Evolutionary conservation across 2,329 filamentous ascomycete species (phyloP).

Genomic region (Cordyceps fumosorosea): DNA sequence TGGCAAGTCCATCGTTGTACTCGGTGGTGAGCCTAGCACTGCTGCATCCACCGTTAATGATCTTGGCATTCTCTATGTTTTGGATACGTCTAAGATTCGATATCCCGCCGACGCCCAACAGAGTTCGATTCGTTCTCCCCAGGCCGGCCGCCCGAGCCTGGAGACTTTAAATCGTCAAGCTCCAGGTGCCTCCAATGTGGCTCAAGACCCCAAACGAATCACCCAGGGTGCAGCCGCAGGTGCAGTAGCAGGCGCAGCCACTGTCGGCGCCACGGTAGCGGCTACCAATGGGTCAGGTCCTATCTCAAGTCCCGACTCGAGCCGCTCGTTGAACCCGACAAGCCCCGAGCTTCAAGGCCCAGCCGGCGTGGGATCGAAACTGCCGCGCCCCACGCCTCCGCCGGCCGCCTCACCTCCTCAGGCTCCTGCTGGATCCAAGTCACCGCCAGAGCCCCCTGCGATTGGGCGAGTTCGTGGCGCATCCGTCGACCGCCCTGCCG

Average conservation of each 20-base stretch:
- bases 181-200: constrained; percentile 36
- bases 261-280: neutral
- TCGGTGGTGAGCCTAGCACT: constrained; percentile 91
- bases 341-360: constrained; percentile 5
- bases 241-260: constrained; percentile 15
- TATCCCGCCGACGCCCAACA: constrained; percentile 73
- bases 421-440: constrained; percentile 42
- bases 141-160: constrained; percentile 19
- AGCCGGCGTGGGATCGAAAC: constrained; percentile 24
- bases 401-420: constrained; percentile 49
- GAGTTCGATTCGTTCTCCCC: constrained; percentile 14
- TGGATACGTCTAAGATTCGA: constrained; percentile 93
- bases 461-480: constrained; percentile 41
- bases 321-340: neutral
- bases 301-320: constrained; percentile 3
- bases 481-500: constrained; percentile 40
- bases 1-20: constrained; percentile 83
- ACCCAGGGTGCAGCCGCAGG: constrained; percentile 29
- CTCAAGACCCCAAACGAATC: constrained; percentile 43
- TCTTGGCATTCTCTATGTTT: constrained; percentile 79
- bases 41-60: constrained; percentile 75
- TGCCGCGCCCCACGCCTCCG: constrained; percentile 25
- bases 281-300: constrained; percentile 17
- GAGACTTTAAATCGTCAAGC: constrained; percentile 12
- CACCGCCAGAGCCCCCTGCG: constrained; percentile 35